These are phyloP conservation scores for Caloboletus firmus DNA, from an alignment of 1,284 basidiomycete species.

Conservation along the genomic window DNA sequence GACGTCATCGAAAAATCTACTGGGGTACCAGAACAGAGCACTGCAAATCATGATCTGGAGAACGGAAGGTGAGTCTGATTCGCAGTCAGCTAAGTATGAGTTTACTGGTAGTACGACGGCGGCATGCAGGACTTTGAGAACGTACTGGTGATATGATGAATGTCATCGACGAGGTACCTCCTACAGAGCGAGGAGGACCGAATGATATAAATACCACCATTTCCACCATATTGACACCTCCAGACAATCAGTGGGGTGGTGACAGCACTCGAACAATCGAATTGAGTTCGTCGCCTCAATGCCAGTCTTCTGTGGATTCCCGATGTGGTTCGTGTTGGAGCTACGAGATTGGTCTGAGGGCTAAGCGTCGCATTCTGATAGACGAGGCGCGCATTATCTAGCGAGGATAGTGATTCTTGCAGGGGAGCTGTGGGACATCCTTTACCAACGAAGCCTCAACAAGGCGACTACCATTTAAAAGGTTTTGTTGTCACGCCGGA, in stretches of 20 bases:
- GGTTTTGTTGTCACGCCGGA: not conserved
- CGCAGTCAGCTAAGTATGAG: too few species aligned
- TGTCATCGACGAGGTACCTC: not conserved
- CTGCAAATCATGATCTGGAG: too few species aligned
- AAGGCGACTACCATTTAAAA: not conserved
- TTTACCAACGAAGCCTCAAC: not conserved
- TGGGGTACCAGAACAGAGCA: not conserved
- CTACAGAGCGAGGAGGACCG: not conserved
- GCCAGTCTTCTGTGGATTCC: too few species aligned
- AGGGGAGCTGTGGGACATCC: not conserved
- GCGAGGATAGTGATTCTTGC: not conserved
- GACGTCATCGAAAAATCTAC: not conserved
- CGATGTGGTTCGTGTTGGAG: not conserved
- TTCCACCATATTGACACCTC: too few species aligned
- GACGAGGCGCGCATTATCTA: not conserved
- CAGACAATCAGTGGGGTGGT: not conserved
- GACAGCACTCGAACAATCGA: not conserved
- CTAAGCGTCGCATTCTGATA: not conserved
- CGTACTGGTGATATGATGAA: not conserved
- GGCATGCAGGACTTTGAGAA: not conserved
- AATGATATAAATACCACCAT: not conserved
- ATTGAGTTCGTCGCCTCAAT: not conserved
- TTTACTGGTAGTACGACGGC: not conserved
- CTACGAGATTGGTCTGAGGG: not conserved
- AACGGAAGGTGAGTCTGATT: not conserved